These are phyloP conservation scores for Hanseniaspora sp. DNA, from an alignment of 1,139 yeast genomes.

Conservation along the genomic window DNA sequence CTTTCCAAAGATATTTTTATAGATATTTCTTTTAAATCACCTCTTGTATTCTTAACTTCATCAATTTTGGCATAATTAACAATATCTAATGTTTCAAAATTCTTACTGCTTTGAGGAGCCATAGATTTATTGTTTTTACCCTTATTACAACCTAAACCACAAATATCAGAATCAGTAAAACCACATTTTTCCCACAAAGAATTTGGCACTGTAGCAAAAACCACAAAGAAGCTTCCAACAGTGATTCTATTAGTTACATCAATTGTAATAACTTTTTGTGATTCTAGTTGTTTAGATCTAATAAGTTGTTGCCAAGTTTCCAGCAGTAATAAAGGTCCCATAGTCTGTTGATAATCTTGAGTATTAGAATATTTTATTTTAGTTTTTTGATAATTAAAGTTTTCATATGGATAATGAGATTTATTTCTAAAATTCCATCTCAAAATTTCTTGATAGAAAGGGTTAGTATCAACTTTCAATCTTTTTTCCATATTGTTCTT, in stretches of 20 bases:
- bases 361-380: constrained; percentile 42
- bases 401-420: constrained; percentile 47
- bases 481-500: constrained; percentile 73
- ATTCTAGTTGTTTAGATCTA: constrained; percentile 55
- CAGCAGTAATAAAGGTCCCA: constrained; percentile 69
- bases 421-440: constrained; percentile 24
- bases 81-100: neutral
- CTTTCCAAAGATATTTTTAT: constrained; percentile 41
- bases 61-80: constrained; percentile 55
- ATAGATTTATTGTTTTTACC: neutral
- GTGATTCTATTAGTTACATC: constrained; percentile 69
- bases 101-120: constrained; percentile 18
- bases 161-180: constrained; percentile 64
- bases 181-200: constrained; percentile 41
- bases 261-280: constrained; percentile 55
- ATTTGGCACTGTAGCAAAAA: constrained; percentile 63
- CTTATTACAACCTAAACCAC: constrained; percentile 35
- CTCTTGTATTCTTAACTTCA: constrained; percentile 53
- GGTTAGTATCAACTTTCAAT: constrained; percentile 64
- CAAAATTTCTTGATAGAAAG: constrained; percentile 58
- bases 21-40: constrained; percentile 62
- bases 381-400: constrained; percentile 30
- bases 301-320: constrained; percentile 93
- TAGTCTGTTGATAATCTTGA: constrained; percentile 51
- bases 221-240: constrained; percentile 79